A percentile compares a stretch with the other conserved stretches of the same genome.
These are phyloP conservation scores for Kluyveromyces wickerhamii DNA, from an alignment of 805 yeast species.

Conservation along the genomic window DNA sequence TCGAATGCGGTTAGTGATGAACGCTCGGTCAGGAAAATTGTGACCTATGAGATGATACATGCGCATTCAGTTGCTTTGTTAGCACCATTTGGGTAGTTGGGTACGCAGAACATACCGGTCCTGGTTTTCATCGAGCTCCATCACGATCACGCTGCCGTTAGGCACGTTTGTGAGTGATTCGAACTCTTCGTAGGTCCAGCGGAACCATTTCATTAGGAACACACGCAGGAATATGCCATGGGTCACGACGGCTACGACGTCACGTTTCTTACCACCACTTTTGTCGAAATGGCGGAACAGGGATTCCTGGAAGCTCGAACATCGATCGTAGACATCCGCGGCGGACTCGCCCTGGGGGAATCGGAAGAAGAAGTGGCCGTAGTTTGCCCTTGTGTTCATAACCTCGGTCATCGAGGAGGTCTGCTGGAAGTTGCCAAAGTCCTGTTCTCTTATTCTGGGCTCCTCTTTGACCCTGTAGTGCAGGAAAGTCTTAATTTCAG, in stretches of 20 bases:
- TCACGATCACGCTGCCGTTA: slow-evolving; percentile 73
- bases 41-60: too few relatives aligned
- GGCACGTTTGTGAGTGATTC: slow-evolving; percentile 77
- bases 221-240: slow-evolving; percentile 95
- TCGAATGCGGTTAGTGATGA: too few relatives aligned
- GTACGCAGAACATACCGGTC: slow-evolving; percentile 54
- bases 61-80: too few relatives aligned
- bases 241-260: slow-evolving; percentile 74
- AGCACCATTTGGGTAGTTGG: slow-evolving; percentile 65
- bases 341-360: slow-evolving; percentile 94
- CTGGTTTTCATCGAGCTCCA: slow-evolving; percentile 50
- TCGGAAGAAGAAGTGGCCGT: slow-evolving; percentile 83
- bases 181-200: slow-evolving; percentile 88
- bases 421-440: slow-evolving; percentile 88
- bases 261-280: slow-evolving; percentile 55
- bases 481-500: slow-evolving; percentile 26
- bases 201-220: slow-evolving; percentile 86
- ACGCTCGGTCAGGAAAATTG: too few relatives aligned
- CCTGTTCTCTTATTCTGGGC: slow-evolving; percentile 90
- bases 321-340: slow-evolving; percentile 89
- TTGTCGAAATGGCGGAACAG: slow-evolving; percentile 69
- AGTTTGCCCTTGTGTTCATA: slow-evolving; percentile 77
- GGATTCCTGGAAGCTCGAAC: slow-evolving; percentile 84
- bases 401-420: slow-evolving; percentile 68
- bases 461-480: slow-evolving; percentile 66